Evolutionary conservation across 345 rosid species (phyloP).

Genomic region (Eucalyptus cladocalyx): DNA sequence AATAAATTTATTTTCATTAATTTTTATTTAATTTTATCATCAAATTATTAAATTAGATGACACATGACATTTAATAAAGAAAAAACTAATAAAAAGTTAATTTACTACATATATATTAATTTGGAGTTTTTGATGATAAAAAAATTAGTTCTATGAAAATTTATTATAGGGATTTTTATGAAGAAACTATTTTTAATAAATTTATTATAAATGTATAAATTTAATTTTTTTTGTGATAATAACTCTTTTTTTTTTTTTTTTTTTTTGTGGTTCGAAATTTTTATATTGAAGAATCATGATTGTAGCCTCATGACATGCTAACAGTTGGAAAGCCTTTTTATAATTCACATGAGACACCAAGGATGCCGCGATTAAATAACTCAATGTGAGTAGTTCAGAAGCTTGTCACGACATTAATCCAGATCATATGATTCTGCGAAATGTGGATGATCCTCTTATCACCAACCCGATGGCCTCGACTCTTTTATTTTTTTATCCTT

Average conservation of each 20-base stretch:
- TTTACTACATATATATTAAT: rapidly evolving
- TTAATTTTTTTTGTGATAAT: rapidly evolving
- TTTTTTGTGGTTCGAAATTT: rapidly evolving
- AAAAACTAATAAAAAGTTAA: rapidly evolving
- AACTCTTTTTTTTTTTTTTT: too few species aligned
- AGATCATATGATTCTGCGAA: rapidly evolving
- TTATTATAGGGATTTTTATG: rapidly evolving
- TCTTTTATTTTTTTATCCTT: rapidly evolving
- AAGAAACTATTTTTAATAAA: rapidly evolving
- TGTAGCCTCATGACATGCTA: rapidly evolving
- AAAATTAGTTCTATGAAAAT: rapidly evolving
- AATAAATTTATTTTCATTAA: rapidly evolving
- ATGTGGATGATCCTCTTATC: not conserved
- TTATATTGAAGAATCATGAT: too few species aligned
- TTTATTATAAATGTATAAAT: rapidly evolving
- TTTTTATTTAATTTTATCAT: rapidly evolving
- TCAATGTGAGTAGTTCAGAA: rapidly evolving
- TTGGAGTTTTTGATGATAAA: rapidly evolving
- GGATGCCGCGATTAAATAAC: not conserved
- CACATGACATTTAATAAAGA: rapidly evolving
- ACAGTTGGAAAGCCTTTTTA: not conserved
- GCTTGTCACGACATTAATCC: not conserved
- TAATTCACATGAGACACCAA: rapidly evolving
- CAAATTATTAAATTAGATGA: rapidly evolving
- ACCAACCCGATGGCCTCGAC: not conserved